Evolutionary conservation across 148 eudicot species (phyloP).

Genomic region (Vaccinium corymbosum): DNA sequence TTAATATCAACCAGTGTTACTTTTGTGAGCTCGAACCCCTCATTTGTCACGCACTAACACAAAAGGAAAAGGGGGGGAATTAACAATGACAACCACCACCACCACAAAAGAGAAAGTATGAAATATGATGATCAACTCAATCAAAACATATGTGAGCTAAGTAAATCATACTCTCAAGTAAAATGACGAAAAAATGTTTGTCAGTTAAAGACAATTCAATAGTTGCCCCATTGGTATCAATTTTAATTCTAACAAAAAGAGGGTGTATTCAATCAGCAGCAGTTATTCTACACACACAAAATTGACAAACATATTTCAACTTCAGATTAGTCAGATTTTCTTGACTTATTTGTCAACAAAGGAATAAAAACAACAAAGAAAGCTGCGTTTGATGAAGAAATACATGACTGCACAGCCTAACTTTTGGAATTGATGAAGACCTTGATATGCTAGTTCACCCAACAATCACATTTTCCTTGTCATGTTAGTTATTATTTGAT

Average conservation of each 20-base stretch:
- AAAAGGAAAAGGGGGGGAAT: not conserved
- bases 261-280: not conserved
- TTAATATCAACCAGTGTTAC: constrained; percentile 72
- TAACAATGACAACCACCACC: not conserved
- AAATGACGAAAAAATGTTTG: not conserved
- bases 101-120: not conserved
- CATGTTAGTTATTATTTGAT: not conserved
- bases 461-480: not conserved
- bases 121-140: not conserved
- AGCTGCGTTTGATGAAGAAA: not conserved
- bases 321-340: not conserved
- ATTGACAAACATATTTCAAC: not conserved
- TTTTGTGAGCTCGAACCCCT: constrained; percentile 94
- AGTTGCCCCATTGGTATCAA: not conserved
- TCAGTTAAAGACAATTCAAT: not conserved
- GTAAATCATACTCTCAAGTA: not conserved
- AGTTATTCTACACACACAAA: not conserved
- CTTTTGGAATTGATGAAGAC: not conserved
- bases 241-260: not conserved
- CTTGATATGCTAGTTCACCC: not conserved
- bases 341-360: not conserved
- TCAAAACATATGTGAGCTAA: not conserved
- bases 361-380: not conserved
- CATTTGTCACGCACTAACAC: constrained; percentile 64
- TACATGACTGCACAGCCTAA: not conserved